Evolutionary conservation across 805 yeast genomes (phyloP).

Genomic region (Cyberlindnera meyerae): DNA sequence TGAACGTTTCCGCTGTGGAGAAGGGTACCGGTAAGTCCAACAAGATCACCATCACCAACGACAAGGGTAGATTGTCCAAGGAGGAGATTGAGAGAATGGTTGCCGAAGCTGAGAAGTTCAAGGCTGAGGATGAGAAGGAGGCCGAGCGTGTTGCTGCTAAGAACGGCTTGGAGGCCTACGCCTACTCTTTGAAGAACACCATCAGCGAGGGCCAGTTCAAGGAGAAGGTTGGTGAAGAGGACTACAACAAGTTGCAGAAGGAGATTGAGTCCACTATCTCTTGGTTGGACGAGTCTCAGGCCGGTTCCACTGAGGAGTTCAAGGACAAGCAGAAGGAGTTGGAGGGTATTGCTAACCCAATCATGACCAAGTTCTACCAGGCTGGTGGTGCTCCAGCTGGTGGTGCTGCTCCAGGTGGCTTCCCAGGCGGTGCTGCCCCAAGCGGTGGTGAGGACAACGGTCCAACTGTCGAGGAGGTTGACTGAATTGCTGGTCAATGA

Average conservation of each 20-base stretch:
- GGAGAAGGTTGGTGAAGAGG: conserved; percentile 73
- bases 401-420: conserved; percentile 56
- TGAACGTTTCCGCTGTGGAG: conserved; percentile 95
- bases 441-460: conserved; percentile 45
- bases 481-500: too few relatives aligned
- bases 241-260: conserved; percentile 69
- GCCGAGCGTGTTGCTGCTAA: conserved; percentile 88
- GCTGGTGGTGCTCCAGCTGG: conserved; percentile 86
- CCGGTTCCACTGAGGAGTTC: conserved; percentile 91
- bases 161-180: conserved; percentile 94
- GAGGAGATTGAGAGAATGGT: conserved; percentile 98
- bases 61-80: conserved; percentile 97
- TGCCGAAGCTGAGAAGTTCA: conserved; percentile 94
- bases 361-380: conserved; percentile 94
- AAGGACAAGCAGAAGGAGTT: conserved; percentile 94
- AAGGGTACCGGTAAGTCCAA: conserved; percentile 98
- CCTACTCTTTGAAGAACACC: conserved; percentile 88
- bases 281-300: conserved; percentile 91
- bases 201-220: conserved; percentile 65
- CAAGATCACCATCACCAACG: conserved; percentile 97
- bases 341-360: conserved; percentile 94
- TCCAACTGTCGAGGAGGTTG: conserved; percentile 83
- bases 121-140: conserved; percentile 95
- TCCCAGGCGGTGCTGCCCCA: conserved; percentile 54
- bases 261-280: conserved; percentile 80